Base-by-base conservation (phyloP, 2,329 filamentous ascomycete genomes). In the Orbilia javanica region DNA sequence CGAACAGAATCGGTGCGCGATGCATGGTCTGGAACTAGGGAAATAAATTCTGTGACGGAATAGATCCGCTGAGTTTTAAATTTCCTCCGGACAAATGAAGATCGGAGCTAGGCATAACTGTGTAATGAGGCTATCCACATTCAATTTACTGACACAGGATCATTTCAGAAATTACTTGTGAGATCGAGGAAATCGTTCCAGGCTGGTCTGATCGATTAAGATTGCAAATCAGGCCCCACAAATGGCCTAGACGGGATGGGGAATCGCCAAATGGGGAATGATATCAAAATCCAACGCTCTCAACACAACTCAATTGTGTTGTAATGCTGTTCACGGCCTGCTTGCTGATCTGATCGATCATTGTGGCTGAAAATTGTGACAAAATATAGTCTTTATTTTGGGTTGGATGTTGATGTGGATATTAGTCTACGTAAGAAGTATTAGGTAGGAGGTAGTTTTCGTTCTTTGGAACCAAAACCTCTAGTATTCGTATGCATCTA, bases 61-160 rank as follows among this genome's bases (percentile, higher is more conserved):
- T 46, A 8, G 42, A 15, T 46, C 15, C 8, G n/a, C 11, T 25
- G 42, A 66, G 42, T 52, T 50, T 66, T 39, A 52, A 52, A 69
- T 57, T 57, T 60, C 53, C 36, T 60, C 29, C 46, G 25, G 39
- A 22, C 34, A 60, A 60, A 67, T 74, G 70, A 67, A 67, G 52
- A 74, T 74, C 70, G 36, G 18, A 46, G 39, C 25, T 68, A 67
- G 70, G 70, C 50, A 39, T n/a, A n/a, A 60, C 34, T 29, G 29
- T 60, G 34, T 60, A 60, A 60, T 60, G 20, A 39, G 42, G 55
- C 15, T 60, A 42, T 25, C 34, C 31, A 57, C 52, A 57, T 57
- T 57, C n/a, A 57, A 36, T 36, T 36, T 57, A 25, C 31, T 1
- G 27, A n/a, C n/a, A n/a, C n/a, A n/a, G n/a, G n/a, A n/a, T n/a